Evolutionary conservation across 2,329 filamentous ascomycete genomes (phyloP), one percentile per base, ranked within the genome.

Genomic region (Cytospora leucostoma): DNA sequence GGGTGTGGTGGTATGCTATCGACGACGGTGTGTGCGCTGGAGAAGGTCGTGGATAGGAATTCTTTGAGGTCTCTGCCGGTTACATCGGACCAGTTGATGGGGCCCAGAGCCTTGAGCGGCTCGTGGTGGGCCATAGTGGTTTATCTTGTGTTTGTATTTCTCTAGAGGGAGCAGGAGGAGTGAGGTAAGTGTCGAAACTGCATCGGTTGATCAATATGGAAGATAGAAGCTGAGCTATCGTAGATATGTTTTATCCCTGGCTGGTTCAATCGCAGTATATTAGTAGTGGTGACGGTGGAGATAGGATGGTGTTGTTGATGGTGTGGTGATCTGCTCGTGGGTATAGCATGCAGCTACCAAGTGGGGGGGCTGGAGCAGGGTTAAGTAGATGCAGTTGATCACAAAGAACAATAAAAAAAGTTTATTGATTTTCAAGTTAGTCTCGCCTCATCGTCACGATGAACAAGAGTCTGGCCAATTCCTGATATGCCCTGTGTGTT

Each of bases 1-100:
- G 92, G 92, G 67, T 68, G 73, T 15, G 8, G 21, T 7, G 92
- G 92, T 1, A 96, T 84, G 7, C 92, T 94, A 71, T 93, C 90
- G 69, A 90, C 79, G 62, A 96, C 84, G 19, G 88, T 79, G 70
- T 92, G 88, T 21, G 87, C 86, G 65, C 89, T 82, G 34, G 77
- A 77, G 73, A 94, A 90, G 64, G 89, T 85, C 50, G 81, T 76
- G 62, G 77, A 71, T 50, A 90, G 74, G 71, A 87, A 88, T 8
- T 77, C 70, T 21, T 80, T 76, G 49, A 88, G 80, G 63, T 81
- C 76, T 54, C 84, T 77, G 32, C 76, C 38, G 21, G 56, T 72
- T 59, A 79, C 68, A 68, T 76, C 75, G 38, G 79, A 73, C 81
- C 84, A 88, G 52, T 83, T 77, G 64, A 82, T 76, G 12, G 86